A percentile compares a stretch with the other conserved stretches of the same genome.
phyloP scores from a whole-genome alignment of 2,329 filamentous ascomycete species.

The Alternaria gaisen region DNA sequence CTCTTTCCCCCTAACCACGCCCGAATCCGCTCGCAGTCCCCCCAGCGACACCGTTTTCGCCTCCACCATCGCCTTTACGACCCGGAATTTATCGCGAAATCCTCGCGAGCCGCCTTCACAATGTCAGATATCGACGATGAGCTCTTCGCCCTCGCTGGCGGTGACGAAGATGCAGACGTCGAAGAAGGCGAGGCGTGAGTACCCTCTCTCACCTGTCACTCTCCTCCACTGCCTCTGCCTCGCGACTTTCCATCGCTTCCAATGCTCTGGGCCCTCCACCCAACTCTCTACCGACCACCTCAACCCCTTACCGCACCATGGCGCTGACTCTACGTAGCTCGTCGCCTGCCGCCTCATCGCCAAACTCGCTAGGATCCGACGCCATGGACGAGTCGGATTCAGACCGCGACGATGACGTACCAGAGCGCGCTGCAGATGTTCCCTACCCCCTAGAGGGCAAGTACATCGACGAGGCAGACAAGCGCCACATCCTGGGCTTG shows the following conservation, averaged over 20 bases:
- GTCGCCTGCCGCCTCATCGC: conserved; percentile 70
- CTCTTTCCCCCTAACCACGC: conserved; percentile 27
- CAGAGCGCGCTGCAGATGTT: conserved; percentile 68
- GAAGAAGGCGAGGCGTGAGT: conserved; percentile 88
- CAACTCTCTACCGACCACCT: conserved; percentile 20
- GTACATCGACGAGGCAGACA: conserved; percentile 66
- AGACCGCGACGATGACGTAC: conserved; percentile 50
- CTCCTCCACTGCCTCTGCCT: conserved; percentile 11
- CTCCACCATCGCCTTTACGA: conserved; percentile 5
- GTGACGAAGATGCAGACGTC: conserved; percentile 66
- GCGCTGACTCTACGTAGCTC: conserved; percentile 64
- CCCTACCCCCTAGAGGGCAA: conserved; percentile 88
- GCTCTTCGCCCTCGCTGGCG: conserved; percentile 89
- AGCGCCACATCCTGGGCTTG: conserved; percentile 76
- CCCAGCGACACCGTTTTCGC: conserved; percentile 15
- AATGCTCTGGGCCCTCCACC: conserved; percentile 17
- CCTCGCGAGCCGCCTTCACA: conserved; percentile 23
- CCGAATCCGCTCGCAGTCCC: conserved; percentile 19
- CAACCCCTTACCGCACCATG: conserved; percentile 24
- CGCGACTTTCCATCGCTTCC: conserved; percentile 7
- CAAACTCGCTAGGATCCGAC: conserved; percentile 78
- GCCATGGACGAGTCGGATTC: conserved; percentile 85
- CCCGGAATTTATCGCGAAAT: neutral
- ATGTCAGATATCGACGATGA: conserved; percentile 92
- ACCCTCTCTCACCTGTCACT: conserved; percentile 21